Evolutionary conservation across 805 yeast genomes (phyloP).

Genomic region (Ogataea saltuana): DNA sequence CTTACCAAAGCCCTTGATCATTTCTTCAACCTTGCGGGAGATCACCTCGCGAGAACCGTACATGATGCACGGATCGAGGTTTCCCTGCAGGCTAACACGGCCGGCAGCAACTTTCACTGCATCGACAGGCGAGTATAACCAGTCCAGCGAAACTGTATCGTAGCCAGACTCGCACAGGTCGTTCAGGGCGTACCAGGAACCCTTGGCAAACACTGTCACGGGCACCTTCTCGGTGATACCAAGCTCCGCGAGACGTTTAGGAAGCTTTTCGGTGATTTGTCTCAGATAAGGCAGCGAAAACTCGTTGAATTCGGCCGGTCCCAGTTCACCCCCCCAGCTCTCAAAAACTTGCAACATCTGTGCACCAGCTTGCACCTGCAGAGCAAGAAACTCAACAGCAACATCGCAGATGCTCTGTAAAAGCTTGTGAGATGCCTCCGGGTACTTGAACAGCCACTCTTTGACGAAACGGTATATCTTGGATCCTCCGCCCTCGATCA

Average conservation of each 20-base stretch:
- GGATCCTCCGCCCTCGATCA: slow-evolving; percentile 97
- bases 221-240: slow-evolving; percentile 77
- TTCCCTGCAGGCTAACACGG: slow-evolving; percentile 88
- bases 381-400: slow-evolving; percentile 88
- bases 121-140: slow-evolving; percentile 82
- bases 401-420: slow-evolving; percentile 81
- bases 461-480: slow-evolving; percentile 87
- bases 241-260: slow-evolving; percentile 65
- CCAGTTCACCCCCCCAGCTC: slow-evolving; percentile 97
- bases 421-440: slow-evolving; percentile 67
- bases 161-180: slow-evolving; percentile 79
- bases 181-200: slow-evolving; percentile 96
- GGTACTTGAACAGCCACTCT: slow-evolving; percentile 85
- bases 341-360: slow-evolving; percentile 97
- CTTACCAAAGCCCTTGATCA: slow-evolving; percentile 90
- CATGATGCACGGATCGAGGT: slow-evolving; percentile 91
- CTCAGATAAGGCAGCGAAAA: slow-evolving; percentile 86
- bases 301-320: slow-evolving; percentile 83
- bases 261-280: slow-evolving; percentile 71
- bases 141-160: slow-evolving; percentile 88
- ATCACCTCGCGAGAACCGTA: slow-evolving; percentile 87
- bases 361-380: slow-evolving; percentile 96
- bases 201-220: slow-evolving; percentile 88
- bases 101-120: slow-evolving; percentile 76
- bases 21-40: slow-evolving; percentile 74